Conservation (phyloP, 2,329 filamentous ascomycete species). For the Diaporthe citrichinensis region DNA sequence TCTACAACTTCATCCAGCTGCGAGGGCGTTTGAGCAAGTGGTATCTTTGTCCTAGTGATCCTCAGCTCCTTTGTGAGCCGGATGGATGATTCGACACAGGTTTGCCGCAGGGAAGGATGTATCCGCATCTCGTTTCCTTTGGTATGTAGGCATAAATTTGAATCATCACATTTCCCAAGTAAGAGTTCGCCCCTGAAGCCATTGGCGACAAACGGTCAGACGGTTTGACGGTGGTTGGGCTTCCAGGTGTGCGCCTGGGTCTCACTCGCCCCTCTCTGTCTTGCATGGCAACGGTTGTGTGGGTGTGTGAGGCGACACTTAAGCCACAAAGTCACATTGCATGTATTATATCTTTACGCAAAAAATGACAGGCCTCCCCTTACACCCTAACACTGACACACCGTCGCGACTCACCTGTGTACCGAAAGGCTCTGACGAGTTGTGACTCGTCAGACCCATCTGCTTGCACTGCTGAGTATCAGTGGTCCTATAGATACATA, state of each 20-base stretch:
- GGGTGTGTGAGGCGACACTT: background rate
- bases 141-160: conserved; percentile 20
- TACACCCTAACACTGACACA: too few species aligned
- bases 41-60: background rate
- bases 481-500: too few species aligned
- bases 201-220: background rate
- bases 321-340: conserved; percentile 5
- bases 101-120: background rate
- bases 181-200: background rate
- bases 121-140: background rate
- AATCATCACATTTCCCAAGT: background rate
- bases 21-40: background rate
- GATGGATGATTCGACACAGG: background rate
- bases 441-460: too few species aligned
- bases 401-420: too few species aligned
- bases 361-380: too few species aligned
- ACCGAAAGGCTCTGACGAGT: too few species aligned
- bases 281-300: conserved; percentile 1
- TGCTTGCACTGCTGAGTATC: too few species aligned
- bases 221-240: background rate
- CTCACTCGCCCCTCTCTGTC: too few species aligned
- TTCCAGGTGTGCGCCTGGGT: background rate
- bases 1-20: conserved; percentile 22
- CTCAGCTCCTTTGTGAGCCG: background rate
- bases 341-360: too few species aligned